A percentile compares a stretch with the other conserved stretches of the same genome.
phyloP scores from a whole-genome alignment of 2,329 filamentous ascomycete species.

The Ophiostoma sp. region DNA sequence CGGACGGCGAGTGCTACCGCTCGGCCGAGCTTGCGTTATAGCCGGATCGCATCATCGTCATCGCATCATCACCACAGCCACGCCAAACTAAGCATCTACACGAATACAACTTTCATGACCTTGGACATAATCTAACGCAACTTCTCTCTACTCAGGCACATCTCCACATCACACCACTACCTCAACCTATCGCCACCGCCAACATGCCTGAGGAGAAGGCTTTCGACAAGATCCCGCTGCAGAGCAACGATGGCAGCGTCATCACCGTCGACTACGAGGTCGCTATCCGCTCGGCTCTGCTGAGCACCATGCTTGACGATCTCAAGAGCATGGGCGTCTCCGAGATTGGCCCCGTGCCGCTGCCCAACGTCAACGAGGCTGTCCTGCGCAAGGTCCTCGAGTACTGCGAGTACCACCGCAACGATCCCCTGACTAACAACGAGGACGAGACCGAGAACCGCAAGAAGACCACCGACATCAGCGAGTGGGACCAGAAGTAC shows the following conservation, averaged over 20 bases:
- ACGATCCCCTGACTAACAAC: slow-evolving; percentile 71
- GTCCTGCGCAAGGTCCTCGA: slow-evolving; percentile 95
- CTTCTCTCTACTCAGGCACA: background rate
- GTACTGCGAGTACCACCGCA: slow-evolving; percentile 94
- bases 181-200: slow-evolving; percentile 9
- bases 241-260: slow-evolving; percentile 46
- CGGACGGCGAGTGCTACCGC: too few relatives aligned
- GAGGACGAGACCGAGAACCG: slow-evolving; percentile 91
- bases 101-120: too few relatives aligned
- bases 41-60: too few relatives aligned
- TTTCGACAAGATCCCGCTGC: slow-evolving; percentile 42
- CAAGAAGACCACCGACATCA: slow-evolving; percentile 98
- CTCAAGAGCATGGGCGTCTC: slow-evolving; percentile 49
- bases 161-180: background rate
- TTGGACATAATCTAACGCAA: background rate
- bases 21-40: too few relatives aligned
- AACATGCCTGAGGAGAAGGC: slow-evolving; percentile 32
- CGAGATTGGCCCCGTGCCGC: slow-evolving; percentile 64
- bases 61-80: too few relatives aligned
- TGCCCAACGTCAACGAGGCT: slow-evolving; percentile 87
- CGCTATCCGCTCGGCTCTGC: slow-evolving; percentile 84
- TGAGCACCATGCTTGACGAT: slow-evolving; percentile 98
- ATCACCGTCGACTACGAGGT: slow-evolving; percentile 65
- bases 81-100: too few relatives aligned
- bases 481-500: slow-evolving; percentile 99